Percentiles rank a stretch among this genome's conserved stretches.
Conservation (phyloP, 305 asterid genomes). For the Rubia tinctorum region DNA sequence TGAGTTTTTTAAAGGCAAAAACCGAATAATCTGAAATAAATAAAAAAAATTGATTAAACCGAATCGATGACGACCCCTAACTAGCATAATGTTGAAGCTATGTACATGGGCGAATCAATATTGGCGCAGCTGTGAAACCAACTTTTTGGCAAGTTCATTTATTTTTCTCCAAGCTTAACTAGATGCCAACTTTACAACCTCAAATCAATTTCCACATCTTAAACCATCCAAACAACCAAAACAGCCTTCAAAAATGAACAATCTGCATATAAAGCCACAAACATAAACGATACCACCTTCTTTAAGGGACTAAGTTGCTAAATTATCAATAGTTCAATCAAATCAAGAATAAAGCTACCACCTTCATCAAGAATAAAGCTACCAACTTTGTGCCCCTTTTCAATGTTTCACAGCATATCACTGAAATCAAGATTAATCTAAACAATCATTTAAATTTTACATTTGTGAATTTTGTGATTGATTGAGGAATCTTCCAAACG, state of each 20-base stretch:
- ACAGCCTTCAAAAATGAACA: neutral
- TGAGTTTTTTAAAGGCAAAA: too few species aligned
- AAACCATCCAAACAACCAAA: neutral
- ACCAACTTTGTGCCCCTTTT: slow-evolving; percentile 17
- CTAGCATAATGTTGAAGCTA: too few species aligned
- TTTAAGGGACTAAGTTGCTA: too few species aligned
- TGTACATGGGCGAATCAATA: too few species aligned
- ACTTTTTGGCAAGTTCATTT: slow-evolving; percentile 82
- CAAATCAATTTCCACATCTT: slow-evolving; percentile 33
- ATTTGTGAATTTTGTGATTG: neutral
- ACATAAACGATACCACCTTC: too few species aligned
- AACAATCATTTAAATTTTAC: neutral
- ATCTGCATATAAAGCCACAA: slow-evolving; percentile 6
- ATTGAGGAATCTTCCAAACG: slow-evolving; percentile 5
- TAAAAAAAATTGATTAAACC: too few species aligned
- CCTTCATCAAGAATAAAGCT: too few species aligned
- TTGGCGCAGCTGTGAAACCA: slow-evolving; percentile 87
- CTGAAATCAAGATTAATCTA: slow-evolving; percentile 18
- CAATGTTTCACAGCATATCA: too few species aligned
- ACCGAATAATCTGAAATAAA: too few species aligned
- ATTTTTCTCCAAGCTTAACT: slow-evolving; percentile 35
- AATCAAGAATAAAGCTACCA: too few species aligned
- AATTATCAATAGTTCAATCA: too few species aligned
- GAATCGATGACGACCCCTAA: too few species aligned
- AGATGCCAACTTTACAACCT: slow-evolving; percentile 22